Conservation (phyloP, 202 grass and related monocot species). For the Miscanthus sacchariflorus region DNA sequence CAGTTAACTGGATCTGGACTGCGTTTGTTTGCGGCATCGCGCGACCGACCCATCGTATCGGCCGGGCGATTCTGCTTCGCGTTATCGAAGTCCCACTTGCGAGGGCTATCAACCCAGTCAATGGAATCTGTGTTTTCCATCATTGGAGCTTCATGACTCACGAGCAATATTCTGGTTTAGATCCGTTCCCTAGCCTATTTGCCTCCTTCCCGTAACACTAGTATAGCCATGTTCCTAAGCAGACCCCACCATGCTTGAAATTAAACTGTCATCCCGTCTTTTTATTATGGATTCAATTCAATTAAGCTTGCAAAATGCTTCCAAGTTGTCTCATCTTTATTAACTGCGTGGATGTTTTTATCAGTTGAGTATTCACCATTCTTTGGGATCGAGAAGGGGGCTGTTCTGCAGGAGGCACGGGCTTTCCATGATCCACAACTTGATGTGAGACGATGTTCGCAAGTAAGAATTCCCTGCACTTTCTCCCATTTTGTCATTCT, state of each 20-base stretch:
- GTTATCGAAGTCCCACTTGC: not conserved
- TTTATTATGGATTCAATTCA: slow-evolving; percentile 6
- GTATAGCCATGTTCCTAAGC: not conserved
- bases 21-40: not conserved
- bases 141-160: not conserved
- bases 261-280: not conserved
- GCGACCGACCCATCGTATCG: not conserved
- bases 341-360: slow-evolving; percentile 34
- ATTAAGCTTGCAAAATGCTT: slow-evolving; percentile 28
- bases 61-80: not conserved
- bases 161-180: not conserved
- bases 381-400: slow-evolving; percentile 81
- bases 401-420: slow-evolving; percentile 74
- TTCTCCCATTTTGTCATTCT: not conserved
- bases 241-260: not conserved
- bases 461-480: slow-evolving; percentile 46
- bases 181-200: not conserved
- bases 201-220: not conserved
- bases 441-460: slow-evolving; percentile 67
- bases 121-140: slow-evolving; percentile 9
- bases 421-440: slow-evolving; percentile 82
- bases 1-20: slow-evolving; percentile 34
- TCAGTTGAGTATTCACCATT: slow-evolving; percentile 75
- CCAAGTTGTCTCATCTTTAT: slow-evolving; percentile 7
- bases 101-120: not conserved